phyloP scores from a whole-genome alignment of 2,329 filamentous ascomycete genomes.

The Neofusicoccum laricinum region DNA sequence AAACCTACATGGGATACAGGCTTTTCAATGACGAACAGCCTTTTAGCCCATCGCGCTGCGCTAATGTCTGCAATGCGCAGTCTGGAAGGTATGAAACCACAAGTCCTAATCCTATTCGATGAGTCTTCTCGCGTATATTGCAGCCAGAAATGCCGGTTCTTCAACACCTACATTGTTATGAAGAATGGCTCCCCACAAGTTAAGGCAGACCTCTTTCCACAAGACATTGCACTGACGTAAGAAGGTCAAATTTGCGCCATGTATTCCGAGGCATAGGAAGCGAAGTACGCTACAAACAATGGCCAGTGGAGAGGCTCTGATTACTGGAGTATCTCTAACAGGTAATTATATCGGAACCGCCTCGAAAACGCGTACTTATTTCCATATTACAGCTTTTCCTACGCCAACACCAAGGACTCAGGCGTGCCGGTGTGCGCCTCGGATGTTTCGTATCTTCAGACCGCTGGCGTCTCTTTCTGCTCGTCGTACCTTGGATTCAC shows the following conservation, averaged over 20 bases:
- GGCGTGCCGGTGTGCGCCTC: too few species aligned
- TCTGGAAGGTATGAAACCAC: neutral
- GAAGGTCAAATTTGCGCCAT: constrained; percentile 22
- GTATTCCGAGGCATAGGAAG: neutral
- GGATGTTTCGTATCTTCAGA: too few species aligned
- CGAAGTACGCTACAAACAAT: neutral
- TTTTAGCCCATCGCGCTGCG: constrained; percentile 30
- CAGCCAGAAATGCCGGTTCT: neutral
- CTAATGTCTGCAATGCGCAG: constrained; percentile 22
- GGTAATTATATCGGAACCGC: neutral
- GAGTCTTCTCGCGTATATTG: neutral
- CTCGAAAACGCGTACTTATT: too few species aligned
- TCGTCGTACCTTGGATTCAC: too few species aligned
- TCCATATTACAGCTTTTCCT: too few species aligned
- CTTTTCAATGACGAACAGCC: constrained; percentile 24
- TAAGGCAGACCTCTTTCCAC: too few species aligned
- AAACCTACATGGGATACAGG: constrained; percentile 27
- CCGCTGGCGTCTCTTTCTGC: too few species aligned
- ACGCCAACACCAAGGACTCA: too few species aligned
- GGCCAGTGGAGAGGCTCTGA: neutral
- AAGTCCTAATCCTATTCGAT: neutral
- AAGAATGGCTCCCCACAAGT: neutral
- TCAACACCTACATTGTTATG: neutral
- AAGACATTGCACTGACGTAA: neutral
- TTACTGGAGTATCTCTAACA: neutral